phyloP scores from a whole-genome alignment of 2,329 filamentous ascomycete genomes.

The Dothideomycetes sp. region DNA sequence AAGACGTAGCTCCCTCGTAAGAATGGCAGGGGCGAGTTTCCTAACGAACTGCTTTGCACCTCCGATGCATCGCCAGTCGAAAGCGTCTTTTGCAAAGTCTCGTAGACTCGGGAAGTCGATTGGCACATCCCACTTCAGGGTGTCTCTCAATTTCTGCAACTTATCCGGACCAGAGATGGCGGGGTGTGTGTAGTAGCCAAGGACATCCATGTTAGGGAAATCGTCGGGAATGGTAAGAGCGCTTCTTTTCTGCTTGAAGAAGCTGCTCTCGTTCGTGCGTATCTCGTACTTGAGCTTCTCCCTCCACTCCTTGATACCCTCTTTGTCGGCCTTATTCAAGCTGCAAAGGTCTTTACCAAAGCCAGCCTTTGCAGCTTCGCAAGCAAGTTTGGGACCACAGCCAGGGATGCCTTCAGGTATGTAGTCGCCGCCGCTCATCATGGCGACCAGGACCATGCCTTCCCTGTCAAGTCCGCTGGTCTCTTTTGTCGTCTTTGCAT shows the following conservation, averaged over 20 bases:
- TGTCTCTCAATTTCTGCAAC: conserved; percentile 42
- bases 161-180: conserved; percentile 57
- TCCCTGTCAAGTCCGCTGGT: conserved; percentile 61
- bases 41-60: conserved; percentile 80
- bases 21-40: conserved; percentile 64
- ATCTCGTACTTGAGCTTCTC: conserved; percentile 63
- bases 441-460: conserved; percentile 85
- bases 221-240: conserved; percentile 63
- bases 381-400: conserved; percentile 79
- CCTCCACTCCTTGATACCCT: conserved; percentile 58
- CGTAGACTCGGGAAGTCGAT: conserved; percentile 59
- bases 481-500: conserved; percentile 46
- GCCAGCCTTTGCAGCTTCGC: conserved; percentile 78
- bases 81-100: conserved; percentile 64
- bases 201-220: conserved; percentile 69
- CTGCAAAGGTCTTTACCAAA: conserved; percentile 68
- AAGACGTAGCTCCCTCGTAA: conserved; percentile 48
- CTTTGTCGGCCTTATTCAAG: conserved; percentile 48
- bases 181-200: conserved; percentile 82
- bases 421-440: conserved; percentile 96
- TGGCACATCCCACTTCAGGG: conserved; percentile 49
- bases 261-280: conserved; percentile 68
- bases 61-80: conserved; percentile 71
- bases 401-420: conserved; percentile 76
- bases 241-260: conserved; percentile 68